These are phyloP conservation scores for Linum tenue DNA, from an alignment of 345 rosid species.

Conservation along the genomic window DNA sequence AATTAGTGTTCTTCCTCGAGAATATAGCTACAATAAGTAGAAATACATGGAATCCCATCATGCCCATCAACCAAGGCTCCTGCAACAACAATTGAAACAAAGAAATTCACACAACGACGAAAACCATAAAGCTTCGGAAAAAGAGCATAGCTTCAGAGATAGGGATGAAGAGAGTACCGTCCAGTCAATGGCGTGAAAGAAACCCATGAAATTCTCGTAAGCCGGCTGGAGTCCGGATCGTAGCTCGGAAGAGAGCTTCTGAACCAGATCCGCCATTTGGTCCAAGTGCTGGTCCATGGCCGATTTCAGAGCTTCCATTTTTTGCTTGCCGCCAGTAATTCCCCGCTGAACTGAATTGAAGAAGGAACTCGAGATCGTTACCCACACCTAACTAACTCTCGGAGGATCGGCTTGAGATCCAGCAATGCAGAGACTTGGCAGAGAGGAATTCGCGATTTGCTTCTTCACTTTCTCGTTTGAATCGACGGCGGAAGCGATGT, in stretches of 20 bases:
- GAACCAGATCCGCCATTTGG: conserved; percentile 75
- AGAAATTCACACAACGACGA: not conserved
- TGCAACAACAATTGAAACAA: conserved; percentile 11
- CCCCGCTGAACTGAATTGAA: not conserved
- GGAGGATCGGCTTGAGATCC: no score
- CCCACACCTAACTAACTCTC: no score
- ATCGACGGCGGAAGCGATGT: no score
- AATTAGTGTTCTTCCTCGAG: conserved; percentile 62
- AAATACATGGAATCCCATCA: conserved; percentile 51
- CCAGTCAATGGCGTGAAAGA: conserved; percentile 91
- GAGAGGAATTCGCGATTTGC: no score
- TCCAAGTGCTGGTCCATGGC: conserved; percentile 71
- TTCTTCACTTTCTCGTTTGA: no score
- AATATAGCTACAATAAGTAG: conserved; percentile 41
- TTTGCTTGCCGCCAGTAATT: conserved; percentile 2
- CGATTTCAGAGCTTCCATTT: conserved; percentile 65
- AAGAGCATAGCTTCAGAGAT: not conserved
- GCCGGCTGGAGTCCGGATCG: conserved; percentile 74
- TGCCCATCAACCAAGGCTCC: conserved; percentile 80
- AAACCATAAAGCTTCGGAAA: not conserved
- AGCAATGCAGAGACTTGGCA: no score
- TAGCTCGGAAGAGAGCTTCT: conserved; percentile 70
- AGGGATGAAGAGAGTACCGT: conserved; percentile 35
- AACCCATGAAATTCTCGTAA: conserved; percentile 64
- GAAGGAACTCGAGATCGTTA: not conserved